Evolutionary conservation across 495 filamentous ascomycete genomes (phyloP).

Genomic region (Penicillium flavigenum): DNA sequence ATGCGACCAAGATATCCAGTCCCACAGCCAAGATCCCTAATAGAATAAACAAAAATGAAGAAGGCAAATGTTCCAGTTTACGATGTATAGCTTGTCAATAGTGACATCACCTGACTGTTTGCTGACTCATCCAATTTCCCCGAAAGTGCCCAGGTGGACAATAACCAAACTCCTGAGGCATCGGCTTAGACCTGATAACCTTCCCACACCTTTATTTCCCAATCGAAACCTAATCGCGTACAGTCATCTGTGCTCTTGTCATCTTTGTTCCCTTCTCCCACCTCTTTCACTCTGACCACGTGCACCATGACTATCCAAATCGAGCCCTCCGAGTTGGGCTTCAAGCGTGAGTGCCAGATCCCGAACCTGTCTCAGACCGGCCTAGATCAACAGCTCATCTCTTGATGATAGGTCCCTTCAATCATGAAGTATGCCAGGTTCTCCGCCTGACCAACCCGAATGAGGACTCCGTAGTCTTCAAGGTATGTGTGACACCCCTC

Average conservation of each 20-base stretch:
- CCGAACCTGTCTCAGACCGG: slow-evolving; percentile 5
- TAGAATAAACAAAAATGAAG: background rate
- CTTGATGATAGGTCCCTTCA: slow-evolving; percentile 76
- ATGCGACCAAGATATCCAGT: background rate
- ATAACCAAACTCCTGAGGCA: slow-evolving; percentile 31
- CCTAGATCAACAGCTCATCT: slow-evolving; percentile 22
- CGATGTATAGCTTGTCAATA: slow-evolving; percentile 1
- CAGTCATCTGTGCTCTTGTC: slow-evolving; percentile 1
- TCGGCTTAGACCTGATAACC: slow-evolving; percentile 24
- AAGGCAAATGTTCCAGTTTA: background rate
- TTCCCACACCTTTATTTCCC: slow-evolving; percentile 15
- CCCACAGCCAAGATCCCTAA: background rate
- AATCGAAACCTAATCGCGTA: slow-evolving; percentile 20
- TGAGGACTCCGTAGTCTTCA: slow-evolving; percentile 84
- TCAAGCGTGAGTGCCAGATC: slow-evolving; percentile 69
- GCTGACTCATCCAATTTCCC: slow-evolving; percentile 27
- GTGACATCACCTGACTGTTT: slow-evolving; percentile 32
- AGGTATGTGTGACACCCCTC: slow-evolving; percentile 56
- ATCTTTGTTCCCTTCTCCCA: background rate
- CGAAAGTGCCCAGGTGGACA: slow-evolving; percentile 19
- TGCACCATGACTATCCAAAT: slow-evolving; percentile 88
- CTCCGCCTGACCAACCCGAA: slow-evolving; percentile 79
- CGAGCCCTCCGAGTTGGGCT: slow-evolving; percentile 86
- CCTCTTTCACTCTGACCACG: slow-evolving; percentile 7
- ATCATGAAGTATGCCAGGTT: slow-evolving; percentile 80